Percentiles rank a stretch among this genome's conserved stretches.
These are phyloP conservation scores for Magnusiomyces magnusii DNA, from an alignment of 1,139 yeast species.

Conservation along the genomic window DNA sequence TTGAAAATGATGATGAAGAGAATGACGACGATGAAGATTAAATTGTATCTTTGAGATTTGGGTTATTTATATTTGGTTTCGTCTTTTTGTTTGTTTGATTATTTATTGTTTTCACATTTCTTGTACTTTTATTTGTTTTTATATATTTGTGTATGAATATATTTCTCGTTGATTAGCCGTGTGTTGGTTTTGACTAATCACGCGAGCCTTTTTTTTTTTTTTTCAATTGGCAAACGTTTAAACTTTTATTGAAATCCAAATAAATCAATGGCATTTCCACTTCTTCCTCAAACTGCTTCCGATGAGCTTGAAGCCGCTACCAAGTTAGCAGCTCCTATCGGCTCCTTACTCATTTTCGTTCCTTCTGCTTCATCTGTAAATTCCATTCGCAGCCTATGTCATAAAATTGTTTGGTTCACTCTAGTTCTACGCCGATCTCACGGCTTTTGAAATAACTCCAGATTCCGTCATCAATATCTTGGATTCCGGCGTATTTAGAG, in stretches of 20 bases:
- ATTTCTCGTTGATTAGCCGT: too few relatives aligned
- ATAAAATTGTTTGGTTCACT: conserved; percentile 27
- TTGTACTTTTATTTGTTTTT: background rate
- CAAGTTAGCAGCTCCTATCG: conserved; percentile 28
- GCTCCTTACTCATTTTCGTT: conserved; percentile 39
- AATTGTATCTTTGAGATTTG: too few relatives aligned
- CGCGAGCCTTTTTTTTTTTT: background rate
- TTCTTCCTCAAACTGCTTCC: conserved; percentile 38
- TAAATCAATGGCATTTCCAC: conserved; percentile 39
- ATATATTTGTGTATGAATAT: too few relatives aligned
- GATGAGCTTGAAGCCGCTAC: conserved; percentile 22
- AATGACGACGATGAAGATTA: background rate
- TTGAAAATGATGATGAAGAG: conserved; percentile 10
- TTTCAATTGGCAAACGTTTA: background rate
- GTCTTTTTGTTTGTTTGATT: background rate
- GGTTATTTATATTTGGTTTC: background rate
- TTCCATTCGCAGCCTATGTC: conserved; percentile 12
- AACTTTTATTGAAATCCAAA: background rate
- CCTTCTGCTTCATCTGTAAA: conserved; percentile 27
- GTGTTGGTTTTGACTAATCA: too few relatives aligned
- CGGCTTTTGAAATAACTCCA: conserved; percentile 22
- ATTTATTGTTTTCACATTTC: background rate
- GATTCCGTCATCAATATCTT: conserved; percentile 49
- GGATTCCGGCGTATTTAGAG: conserved; percentile 56
- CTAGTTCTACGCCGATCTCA: conserved; percentile 37